phyloP scores from a whole-genome alignment of 129 eudicot genomes.

The Gnaphalium uliginosum region DNA sequence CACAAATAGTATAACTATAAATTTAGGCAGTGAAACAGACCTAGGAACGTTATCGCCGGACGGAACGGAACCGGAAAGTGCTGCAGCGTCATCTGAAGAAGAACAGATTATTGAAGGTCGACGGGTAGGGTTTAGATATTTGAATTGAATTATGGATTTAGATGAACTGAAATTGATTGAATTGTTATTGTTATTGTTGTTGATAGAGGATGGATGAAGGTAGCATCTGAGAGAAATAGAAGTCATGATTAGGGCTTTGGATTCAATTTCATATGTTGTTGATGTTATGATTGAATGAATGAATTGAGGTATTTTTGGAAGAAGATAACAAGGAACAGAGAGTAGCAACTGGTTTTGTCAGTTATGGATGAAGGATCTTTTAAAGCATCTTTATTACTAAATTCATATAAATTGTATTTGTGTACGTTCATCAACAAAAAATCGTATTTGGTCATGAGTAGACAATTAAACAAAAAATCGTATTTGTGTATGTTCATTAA shows the following conservation, averaged over 20 bases:
- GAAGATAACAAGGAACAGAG: neutral
- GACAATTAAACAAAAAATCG: too few species aligned
- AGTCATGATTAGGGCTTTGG: neutral
- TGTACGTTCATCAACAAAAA: too few species aligned
- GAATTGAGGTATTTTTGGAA: neutral
- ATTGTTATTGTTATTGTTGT: neutral
- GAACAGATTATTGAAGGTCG: constrained; percentile 27
- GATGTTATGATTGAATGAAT: neutral
- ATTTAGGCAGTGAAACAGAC: constrained; percentile 15
- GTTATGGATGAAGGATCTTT: neutral
- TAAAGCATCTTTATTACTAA: too few species aligned
- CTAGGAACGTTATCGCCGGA: constrained; percentile 51
- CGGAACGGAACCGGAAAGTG: constrained; percentile 21
- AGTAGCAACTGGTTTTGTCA: constrained; percentile 19
- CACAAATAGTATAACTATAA: neutral
- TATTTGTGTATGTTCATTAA: too few species aligned
- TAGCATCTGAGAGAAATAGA: constrained; percentile 41
- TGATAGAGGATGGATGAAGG: constrained; percentile 24
- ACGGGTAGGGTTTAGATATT: constrained; percentile 30
- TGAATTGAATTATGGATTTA: constrained; percentile 23
- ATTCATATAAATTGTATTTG: too few species aligned
- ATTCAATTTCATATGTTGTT: neutral
- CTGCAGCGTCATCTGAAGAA: constrained; percentile 42
- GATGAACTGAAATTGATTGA: constrained; percentile 24
- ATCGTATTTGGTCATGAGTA: too few species aligned